Base-by-base conservation (phyloP, 805 yeast species). In the Yarrowia osloensis region DNA sequence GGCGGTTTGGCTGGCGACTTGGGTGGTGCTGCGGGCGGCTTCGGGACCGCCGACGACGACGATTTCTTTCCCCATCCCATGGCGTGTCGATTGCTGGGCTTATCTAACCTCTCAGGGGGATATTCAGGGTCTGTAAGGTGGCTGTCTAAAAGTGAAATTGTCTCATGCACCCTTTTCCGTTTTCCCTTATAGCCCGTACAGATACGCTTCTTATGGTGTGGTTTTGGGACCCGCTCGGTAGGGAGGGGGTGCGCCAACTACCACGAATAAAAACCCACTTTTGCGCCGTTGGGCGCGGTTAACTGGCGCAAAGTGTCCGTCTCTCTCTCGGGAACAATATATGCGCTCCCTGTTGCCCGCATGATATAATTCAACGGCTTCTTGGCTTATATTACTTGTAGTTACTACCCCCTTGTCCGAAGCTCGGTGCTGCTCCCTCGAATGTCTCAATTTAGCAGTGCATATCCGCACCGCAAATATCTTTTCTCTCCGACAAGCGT, bases 11-110 rank as follows among this genome's bases (percentile, higher is more conserved):
- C 21, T 6, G 55, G 55, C 19, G 57, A 50, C 11, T 33, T 35
- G 13, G 44, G 22, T 6, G 42, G 42, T 3, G 31, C 31, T 9
- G 61, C 11, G 1, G 44, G 44, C 24, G 61, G 24, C 31, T 54
- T 54, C 13, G 61, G 44, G 22, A 12, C 44, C 31, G 44, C 61
- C 44, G 22, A 11, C 4, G 61, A 35, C 31, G 61, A 52, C 17
- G 59, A 35, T 24, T 54, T 54, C 44, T 54, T 54, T 24, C 61
- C 61, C 61, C 61, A 54, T 35, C 44, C 61, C 61, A 54, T 54
- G 44, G 61, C 29, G 57, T 22, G 19, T 31, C 37, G 6, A 21
- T 9, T 35, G 29, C 9, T 26, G 26, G 21, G 26, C 19, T 46
- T 46, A 26, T 15, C 31, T 15, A 17, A 15, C 40, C 26, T 21